These are phyloP conservation scores for Aspergillus homomorphus DNA, from an alignment of 495 filamentous ascomycete genomes.

Conservation along the genomic window DNA sequence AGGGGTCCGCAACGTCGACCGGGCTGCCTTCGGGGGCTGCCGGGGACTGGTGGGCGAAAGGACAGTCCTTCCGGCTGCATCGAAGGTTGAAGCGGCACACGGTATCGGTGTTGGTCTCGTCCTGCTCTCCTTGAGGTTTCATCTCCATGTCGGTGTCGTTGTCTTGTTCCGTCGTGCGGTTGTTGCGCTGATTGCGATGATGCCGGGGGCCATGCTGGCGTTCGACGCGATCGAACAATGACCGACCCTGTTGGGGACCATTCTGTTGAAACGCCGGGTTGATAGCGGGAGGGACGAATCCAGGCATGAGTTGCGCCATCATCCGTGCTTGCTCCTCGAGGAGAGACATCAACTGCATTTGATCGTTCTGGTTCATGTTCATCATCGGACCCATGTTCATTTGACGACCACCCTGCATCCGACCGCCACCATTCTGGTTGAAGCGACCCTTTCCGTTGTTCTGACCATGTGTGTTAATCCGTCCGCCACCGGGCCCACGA, in stretches of 20 bases:
- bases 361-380: conserved; percentile 63
- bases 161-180: conserved; percentile 21
- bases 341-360: conserved; percentile 78
- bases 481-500: conserved; percentile 65
- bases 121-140: conserved; percentile 36
- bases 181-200: conserved; percentile 37
- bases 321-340: conserved; percentile 86
- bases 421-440: conserved; percentile 37
- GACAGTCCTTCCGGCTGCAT: conserved; percentile 86
- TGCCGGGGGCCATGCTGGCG: conserved; percentile 38
- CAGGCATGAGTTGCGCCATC: conserved; percentile 66
- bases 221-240: conserved; percentile 76
- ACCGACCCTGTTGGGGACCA: conserved; percentile 54
- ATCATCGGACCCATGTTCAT: conserved; percentile 49
- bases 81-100: conserved; percentile 81
- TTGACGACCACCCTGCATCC: conserved; percentile 42
- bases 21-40: conserved; percentile 79
- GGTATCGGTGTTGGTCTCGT: conserved; percentile 51
- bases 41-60: conserved; percentile 90
- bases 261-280: conserved; percentile 54
- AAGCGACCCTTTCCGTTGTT: conserved; percentile 69
- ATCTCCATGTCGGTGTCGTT: conserved; percentile 44
- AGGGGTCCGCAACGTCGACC: conserved; percentile 76
- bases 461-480: conserved; percentile 72
- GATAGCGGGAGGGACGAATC: conserved; percentile 46